These are phyloP conservation scores for Asparagopsis taxiformis DNA, from an alignment of 31 red algal genomes.

Conservation along the genomic window DNA sequence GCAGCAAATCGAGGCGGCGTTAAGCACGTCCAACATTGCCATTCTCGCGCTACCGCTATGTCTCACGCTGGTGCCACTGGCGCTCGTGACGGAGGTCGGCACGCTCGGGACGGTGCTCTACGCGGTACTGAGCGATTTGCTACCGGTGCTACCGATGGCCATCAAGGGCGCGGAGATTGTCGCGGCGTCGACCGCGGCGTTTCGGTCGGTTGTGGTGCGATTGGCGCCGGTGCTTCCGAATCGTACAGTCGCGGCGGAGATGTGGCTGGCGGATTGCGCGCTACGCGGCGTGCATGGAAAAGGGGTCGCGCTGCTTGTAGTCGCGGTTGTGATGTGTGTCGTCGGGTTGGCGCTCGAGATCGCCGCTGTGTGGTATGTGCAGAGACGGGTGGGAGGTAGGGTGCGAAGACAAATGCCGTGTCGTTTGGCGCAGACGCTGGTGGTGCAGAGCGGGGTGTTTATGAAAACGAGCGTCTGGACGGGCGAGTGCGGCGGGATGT, in stretches of 20 bases:
- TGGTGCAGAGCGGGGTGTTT: too few relatives aligned
- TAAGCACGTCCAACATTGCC: slow-evolving; percentile 11
- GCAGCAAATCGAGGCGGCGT: slow-evolving; percentile 28
- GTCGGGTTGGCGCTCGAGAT: slow-evolving; percentile 18
- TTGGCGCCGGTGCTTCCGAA: neutral
- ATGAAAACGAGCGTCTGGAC: too few relatives aligned
- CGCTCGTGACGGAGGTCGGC: slow-evolving; percentile 28
- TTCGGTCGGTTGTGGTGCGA: slow-evolving; percentile 1
- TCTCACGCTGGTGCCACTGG: slow-evolving; percentile 42
- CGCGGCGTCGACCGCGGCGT: neutral
- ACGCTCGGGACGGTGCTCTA: slow-evolving; percentile 6
- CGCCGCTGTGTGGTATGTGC: too few relatives aligned
- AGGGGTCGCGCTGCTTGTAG: slow-evolving; percentile 17
- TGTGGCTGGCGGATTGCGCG: slow-evolving; percentile 11
- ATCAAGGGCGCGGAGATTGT: slow-evolving; percentile 58
- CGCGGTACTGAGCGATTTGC: slow-evolving; percentile 25
- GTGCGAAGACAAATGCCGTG: too few relatives aligned
- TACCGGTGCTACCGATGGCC: slow-evolving; percentile 27
- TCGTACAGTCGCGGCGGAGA: slow-evolving; percentile 1
- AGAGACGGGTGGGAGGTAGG: too few relatives aligned
- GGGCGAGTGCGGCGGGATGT: too few relatives aligned
- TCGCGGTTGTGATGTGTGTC: slow-evolving; percentile 11
- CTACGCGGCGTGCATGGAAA: neutral
- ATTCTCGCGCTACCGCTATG: slow-evolving; percentile 45
- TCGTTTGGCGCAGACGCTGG: too few relatives aligned